Base-by-base conservation (phyloP, 148 eudicot genomes). In the Spergularia bocconei region DNA sequence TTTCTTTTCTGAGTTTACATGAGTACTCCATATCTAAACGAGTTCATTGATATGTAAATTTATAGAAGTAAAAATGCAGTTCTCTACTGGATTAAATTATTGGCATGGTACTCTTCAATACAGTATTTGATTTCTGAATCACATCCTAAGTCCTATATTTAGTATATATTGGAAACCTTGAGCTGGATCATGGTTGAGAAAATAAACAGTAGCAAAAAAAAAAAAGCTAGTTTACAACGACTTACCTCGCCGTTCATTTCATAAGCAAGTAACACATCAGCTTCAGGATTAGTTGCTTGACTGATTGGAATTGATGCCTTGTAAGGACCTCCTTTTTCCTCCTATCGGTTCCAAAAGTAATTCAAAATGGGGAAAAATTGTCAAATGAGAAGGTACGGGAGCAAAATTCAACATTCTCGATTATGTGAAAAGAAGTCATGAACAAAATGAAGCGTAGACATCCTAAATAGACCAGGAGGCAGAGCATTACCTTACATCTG, bases 171-270 rank as follows among this genome's bases (percentile, higher is more conserved):
- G 16, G 29, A 21, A 71, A 53, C 44, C 52, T 70, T 50, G 17
- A 53, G 14, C 68, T 29, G 41, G 47, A 48, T 63, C 53, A 65
- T 29, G 36, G 36, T 2, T 29, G 48, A 23, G 16, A 55, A 52
- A 14, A 11, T 38, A 52, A n/a, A 3, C 38, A 38, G 16, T 19
- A 0, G 15, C 55, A 29, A 29, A 29, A 29, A 29, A 66, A 6
- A 75, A 39, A 47, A 5, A 55, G 9, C 17, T 9, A 71, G 12
- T 71, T 19, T n/a, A 44, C 70, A 51, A 19, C 41, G 55, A 52
- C 60, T 76, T 80, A 89, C 98, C 93, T 90, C 81, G 61, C 93
- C 98, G 74, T 94, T 94, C 97, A 94, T 94, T 80, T 94, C 98
- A 78, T 94, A 94, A 53, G 97, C 98, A 63, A 94, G 90, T 62